Base-by-base conservation (phyloP, 768 basidiomycete species). In the Pisolithus microcarpus region DNA sequence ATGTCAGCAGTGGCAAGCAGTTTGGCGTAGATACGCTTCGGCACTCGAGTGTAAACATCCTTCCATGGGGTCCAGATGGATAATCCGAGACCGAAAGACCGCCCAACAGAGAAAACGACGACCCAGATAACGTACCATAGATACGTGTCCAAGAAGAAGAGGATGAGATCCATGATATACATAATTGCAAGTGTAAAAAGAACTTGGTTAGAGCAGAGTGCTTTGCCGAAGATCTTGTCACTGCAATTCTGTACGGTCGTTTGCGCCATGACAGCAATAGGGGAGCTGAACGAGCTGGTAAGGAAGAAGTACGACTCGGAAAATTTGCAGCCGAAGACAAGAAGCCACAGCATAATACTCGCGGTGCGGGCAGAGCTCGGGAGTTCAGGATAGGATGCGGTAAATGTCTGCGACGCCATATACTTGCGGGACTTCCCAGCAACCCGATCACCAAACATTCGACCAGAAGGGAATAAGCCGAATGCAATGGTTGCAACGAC, bases 61-160 rank as follows among this genome's bases (percentile, higher is more conserved):
- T 87, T 87, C 96, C 96, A 99, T 0, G 96, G 96, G 0, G 96
- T 98, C 96, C 96, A 99, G 56, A 99, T 96, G 21, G 91, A 94
- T 56, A 99, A 75, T 10, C 96, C 96, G 24, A 99, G 77, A 2
- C 84, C 75, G 66, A 99, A 99, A 18, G 91, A 91, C 18, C 94
- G 81, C 8, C 80, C 85, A 44, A 95, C 86, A 62, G 86, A 89
- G 77, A 94, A 92, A 59, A 95, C 85, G 56, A 95, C 93, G 61
- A 92, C 81, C 95, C 95, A 97, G 66, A 97, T 93, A 74, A 98
- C 91, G 73, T 96, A 99, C 96, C 96, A 99, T 42, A 99, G 73
- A 77, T 97, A 99, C 43, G 96, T 99, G 76, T 99, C 96, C 72
- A 99, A 74, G 82, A 99, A 99, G 84, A 98, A 99, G 59, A 99